phyloP scores from a whole-genome alignment of 2,329 filamentous ascomycete genomes.

The Pseudonectria buxi region DNA sequence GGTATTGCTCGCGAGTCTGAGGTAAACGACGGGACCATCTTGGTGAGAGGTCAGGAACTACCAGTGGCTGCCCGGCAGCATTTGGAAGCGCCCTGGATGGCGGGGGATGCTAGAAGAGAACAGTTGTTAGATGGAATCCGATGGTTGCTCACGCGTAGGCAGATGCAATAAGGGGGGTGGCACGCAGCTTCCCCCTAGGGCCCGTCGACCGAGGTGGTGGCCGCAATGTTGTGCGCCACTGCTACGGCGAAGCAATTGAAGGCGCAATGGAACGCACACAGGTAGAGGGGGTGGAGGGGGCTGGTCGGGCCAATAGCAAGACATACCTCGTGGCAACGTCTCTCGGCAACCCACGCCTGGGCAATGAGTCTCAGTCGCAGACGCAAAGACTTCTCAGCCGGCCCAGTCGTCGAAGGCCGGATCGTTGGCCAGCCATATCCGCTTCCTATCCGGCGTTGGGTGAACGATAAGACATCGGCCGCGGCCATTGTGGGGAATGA shows the following conservation, averaged over 20 bases:
- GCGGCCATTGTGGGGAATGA: slow-evolving; percentile 48
- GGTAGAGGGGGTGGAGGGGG: slow-evolving; percentile 1
- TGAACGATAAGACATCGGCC: slow-evolving; percentile 39
- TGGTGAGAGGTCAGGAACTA: slow-evolving; percentile 23
- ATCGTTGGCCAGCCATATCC: slow-evolving; percentile 31
- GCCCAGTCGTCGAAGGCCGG: slow-evolving; percentile 23
- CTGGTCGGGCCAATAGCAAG: background rate
- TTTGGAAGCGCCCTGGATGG: slow-evolving; percentile 9
- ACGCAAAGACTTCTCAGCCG: slow-evolving; percentile 21
- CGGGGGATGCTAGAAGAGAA: slow-evolving; percentile 9
- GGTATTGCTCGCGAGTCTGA: slow-evolving; percentile 15
- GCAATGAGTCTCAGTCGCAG: slow-evolving; percentile 26
- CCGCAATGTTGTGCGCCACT: too few species aligned
- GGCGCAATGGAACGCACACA: slow-evolving; percentile 3
- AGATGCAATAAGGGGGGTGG: too few species aligned
- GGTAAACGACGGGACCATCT: slow-evolving; percentile 29
- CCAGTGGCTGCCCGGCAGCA: slow-evolving; percentile 13
- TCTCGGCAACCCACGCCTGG: slow-evolving; percentile 25
- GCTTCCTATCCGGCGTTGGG: slow-evolving; percentile 36
- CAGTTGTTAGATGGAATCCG: slow-evolving; percentile 17
- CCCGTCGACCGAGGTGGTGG: too few species aligned
- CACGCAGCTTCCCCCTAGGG: too few species aligned
- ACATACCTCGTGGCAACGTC: slow-evolving; percentile 17
- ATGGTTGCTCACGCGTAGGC: background rate
- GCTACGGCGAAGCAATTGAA: background rate